Evolutionary conservation across 2,329 filamentous ascomycete genomes (phyloP).

Genomic region (Trichoderma guizhouense): DNA sequence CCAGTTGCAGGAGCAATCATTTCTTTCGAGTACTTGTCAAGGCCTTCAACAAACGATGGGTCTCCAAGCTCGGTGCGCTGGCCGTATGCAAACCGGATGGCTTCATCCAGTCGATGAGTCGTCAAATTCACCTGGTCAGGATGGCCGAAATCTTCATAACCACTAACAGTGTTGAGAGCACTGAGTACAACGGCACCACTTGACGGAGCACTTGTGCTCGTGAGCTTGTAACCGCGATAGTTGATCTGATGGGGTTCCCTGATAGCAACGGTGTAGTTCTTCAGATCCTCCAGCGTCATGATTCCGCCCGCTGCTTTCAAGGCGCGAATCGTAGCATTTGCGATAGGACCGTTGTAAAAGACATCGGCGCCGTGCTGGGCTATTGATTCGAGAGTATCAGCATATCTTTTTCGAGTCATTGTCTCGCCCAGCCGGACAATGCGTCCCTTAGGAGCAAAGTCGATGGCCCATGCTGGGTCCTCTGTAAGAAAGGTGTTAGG

Average conservation of each 20-base stretch:
- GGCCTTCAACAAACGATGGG: conserved; percentile 62
- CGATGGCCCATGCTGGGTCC: conserved; percentile 73
- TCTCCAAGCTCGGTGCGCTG: conserved; percentile 72
- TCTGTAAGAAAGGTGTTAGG: conserved; percentile 61
- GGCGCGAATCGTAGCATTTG: conserved; percentile 65
- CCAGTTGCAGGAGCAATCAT: conserved; percentile 62
- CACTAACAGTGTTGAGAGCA: conserved; percentile 71
- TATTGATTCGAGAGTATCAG: conserved; percentile 68
- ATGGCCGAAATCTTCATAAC: conserved; percentile 62
- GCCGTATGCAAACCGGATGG: conserved; percentile 78
- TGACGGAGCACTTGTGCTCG: conserved; percentile 65
- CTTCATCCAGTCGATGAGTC: conserved; percentile 78
- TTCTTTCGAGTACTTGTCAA: conserved; percentile 59
- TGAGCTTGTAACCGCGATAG: conserved; percentile 69
- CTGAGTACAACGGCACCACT: conserved; percentile 69
- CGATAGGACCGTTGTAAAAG: conserved; percentile 68
- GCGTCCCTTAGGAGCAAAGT: conserved; percentile 76
- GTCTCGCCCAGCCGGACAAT: conserved; percentile 65
- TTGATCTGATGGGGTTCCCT: conserved; percentile 58
- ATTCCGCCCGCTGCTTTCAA: conserved; percentile 64
- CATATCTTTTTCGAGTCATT: conserved; percentile 72
- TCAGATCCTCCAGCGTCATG: conserved; percentile 71
- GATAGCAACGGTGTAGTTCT: conserved; percentile 66
- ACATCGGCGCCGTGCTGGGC: conserved; percentile 61
- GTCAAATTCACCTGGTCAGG: conserved; percentile 54